Percentiles rank a stretch among this genome's conserved stretches.
phyloP scores from a whole-genome alignment of 2,329 filamentous ascomycete species.

The Colletotrichum gigasporum region DNA sequence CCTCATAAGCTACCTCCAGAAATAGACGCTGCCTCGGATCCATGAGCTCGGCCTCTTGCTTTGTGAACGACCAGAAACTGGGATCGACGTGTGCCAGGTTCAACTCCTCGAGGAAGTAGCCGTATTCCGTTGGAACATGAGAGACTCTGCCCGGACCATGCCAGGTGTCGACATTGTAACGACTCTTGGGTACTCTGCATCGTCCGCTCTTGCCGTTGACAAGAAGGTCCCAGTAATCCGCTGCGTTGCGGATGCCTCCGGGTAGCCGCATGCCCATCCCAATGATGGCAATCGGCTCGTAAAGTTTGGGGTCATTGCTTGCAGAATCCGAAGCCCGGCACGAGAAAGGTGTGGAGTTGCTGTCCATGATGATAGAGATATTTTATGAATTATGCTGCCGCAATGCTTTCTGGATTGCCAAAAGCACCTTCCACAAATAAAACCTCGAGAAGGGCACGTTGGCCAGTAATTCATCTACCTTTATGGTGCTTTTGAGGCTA shows the following conservation, averaged over 20 bases:
- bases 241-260: constrained; percentile 36
- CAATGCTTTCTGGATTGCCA: too few species aligned
- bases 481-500: too few species aligned
- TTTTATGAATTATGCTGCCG: too few species aligned
- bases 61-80: constrained; percentile 43
- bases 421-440: too few species aligned
- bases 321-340: too few species aligned
- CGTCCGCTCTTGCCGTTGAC: constrained; percentile 37
- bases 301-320: background rate
- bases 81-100: constrained; percentile 41
- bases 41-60: constrained; percentile 36
- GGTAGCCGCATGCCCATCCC: constrained; percentile 45
- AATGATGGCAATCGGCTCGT: constrained; percentile 41
- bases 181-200: constrained; percentile 37
- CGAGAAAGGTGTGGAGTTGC: too few species aligned
- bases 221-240: constrained; percentile 44
- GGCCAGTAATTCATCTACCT: too few species aligned
- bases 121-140: constrained; percentile 34
- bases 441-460: too few species aligned
- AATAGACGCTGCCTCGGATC: constrained; percentile 31
- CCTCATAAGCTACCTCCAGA: constrained; percentile 31
- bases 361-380: too few species aligned
- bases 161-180: constrained; percentile 39
- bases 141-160: constrained; percentile 27
- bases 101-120: constrained; percentile 39